Evolutionary conservation across 768 basidiomycete genomes (phyloP).

Genomic region (Auricularia auricula-judae): DNA sequence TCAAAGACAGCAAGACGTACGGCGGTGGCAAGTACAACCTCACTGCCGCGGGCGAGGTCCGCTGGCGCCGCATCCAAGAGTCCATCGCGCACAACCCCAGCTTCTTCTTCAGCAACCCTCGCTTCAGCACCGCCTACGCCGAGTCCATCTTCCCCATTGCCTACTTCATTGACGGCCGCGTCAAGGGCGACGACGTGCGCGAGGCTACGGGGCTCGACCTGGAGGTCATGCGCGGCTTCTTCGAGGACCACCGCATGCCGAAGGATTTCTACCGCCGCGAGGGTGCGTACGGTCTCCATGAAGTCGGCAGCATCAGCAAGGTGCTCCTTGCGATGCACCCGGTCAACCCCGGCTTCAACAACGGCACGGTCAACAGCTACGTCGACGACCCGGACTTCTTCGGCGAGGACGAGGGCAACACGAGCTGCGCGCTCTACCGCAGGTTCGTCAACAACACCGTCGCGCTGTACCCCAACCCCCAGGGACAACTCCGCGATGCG

Average conservation of each 20-base stretch:
- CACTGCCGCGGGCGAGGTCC: slow-evolving; percentile 1
- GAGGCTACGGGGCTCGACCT: not conserved
- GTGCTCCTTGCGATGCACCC: not conserved
- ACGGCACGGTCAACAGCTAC: not conserved
- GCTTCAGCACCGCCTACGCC: not conserved
- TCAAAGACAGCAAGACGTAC: not conserved
- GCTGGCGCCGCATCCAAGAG: slow-evolving; percentile 3
- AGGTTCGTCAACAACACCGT: slow-evolving; percentile 1
- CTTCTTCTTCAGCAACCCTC: slow-evolving; percentile 1
- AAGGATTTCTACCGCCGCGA: not conserved
- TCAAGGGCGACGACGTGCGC: not conserved
- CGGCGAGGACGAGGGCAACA: not conserved
- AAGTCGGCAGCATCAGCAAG: not conserved
- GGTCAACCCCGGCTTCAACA: slow-evolving; percentile 1
- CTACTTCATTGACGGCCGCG: slow-evolving; percentile 3
- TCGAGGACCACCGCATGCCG: not conserved
- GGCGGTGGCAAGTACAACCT: not conserved
- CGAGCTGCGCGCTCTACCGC: not conserved
- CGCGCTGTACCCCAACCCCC: slow-evolving; percentile 6
- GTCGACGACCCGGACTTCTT: not conserved
- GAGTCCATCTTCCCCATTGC: slow-evolving; percentile 3
- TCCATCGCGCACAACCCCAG: slow-evolving; percentile 3
- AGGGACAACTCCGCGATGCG: not conserved
- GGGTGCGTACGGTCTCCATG: not conserved
- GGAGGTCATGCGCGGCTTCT: slow-evolving; percentile 3